Base-by-base conservation (phyloP, 202 grass and related monocot species). In the Dendrocalamus latiflorus region DNA sequence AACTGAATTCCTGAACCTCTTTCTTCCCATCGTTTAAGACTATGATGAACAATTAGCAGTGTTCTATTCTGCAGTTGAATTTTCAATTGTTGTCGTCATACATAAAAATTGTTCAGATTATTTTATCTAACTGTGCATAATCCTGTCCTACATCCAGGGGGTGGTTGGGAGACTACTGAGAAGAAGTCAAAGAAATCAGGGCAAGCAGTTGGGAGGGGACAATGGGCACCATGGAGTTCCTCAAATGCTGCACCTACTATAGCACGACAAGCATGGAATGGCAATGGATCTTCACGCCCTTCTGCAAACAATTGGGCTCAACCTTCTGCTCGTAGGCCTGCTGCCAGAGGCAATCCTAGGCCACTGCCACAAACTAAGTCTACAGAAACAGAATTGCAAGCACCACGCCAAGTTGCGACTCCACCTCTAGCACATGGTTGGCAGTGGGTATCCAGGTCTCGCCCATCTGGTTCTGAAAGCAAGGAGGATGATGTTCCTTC, bases 161-260 rank as follows among this genome's bases (percentile, higher is more conserved):
- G 25, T 76, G 80, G 83, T 70, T 95, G 95, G 93, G 85, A 95
- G 84, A 83, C 83, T 9, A 58, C 65, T 60, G 78, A 67, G 42
- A 98, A 88, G 47, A 93, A 87, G 83, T 85, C 84, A 0, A 98
- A 82, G 73, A 93, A 89, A 87, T 44, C 71, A 34, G 77, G 74
- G 67, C 89, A 80, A 83, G 36, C 65, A 81, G 51, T 57, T 77
- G 87, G 79, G n/a, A n/a, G n/a, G n/a, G n/a, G n/a, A n/a, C n/a
- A n/a, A n/a, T n/a, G n/a, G n/a, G n/a, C n/a, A n/a, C n/a, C n/a
- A n/a, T n/a, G n/a, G n/a, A n/a, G n/a, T n/a, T n/a, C n/a, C n/a
- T n/a, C n/a, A n/a, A n/a, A n/a, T n/a, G n/a, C n/a, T n/a, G n/a
- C n/a, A n/a, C n/a, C n/a, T n/a, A n/a, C n/a, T n/a, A n/a, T n/a